Conservation (phyloP, 2,329 filamentous ascomycete genomes). For the Ophiostoma ulmi region DNA sequence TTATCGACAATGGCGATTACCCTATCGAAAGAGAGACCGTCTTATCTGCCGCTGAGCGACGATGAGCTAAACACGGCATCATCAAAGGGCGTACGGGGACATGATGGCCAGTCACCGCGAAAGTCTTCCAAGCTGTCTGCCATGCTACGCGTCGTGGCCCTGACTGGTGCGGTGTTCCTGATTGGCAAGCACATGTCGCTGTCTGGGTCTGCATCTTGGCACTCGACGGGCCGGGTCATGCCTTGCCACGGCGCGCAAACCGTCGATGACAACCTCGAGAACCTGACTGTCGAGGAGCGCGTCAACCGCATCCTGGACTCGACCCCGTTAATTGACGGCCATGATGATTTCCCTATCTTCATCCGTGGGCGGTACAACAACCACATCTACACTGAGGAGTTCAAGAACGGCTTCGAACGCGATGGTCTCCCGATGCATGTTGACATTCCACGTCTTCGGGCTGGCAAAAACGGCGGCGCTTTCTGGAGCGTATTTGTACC, state of each 20-base stretch:
- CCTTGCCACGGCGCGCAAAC: neutral
- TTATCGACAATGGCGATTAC: neutral
- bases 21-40: neutral
- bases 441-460: constrained; percentile 68
- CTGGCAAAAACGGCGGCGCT: constrained; percentile 72
- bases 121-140: neutral
- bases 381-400: constrained; percentile 68
- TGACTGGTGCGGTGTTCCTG: constrained; percentile 13
- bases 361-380: constrained; percentile 65
- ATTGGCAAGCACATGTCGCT: constrained; percentile 17
- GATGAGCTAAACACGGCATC: neutral
- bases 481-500: constrained; percentile 87
- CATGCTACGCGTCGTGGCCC: neutral
- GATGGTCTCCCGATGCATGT: constrained; percentile 66
- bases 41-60: constrained; percentile 6
- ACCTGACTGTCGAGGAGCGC: constrained; percentile 27
- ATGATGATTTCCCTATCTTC: constrained; percentile 78
- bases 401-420: constrained; percentile 67
- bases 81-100: constrained; percentile 14
- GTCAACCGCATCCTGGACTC: constrained; percentile 27
- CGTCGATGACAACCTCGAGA: neutral
- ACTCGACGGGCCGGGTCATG: neutral
- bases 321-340: constrained; percentile 57
- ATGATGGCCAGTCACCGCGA: neutral
- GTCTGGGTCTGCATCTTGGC: neutral